Base-by-base conservation (phyloP, 495 filamentous ascomycete species). In the Tuber borchii region DNA sequence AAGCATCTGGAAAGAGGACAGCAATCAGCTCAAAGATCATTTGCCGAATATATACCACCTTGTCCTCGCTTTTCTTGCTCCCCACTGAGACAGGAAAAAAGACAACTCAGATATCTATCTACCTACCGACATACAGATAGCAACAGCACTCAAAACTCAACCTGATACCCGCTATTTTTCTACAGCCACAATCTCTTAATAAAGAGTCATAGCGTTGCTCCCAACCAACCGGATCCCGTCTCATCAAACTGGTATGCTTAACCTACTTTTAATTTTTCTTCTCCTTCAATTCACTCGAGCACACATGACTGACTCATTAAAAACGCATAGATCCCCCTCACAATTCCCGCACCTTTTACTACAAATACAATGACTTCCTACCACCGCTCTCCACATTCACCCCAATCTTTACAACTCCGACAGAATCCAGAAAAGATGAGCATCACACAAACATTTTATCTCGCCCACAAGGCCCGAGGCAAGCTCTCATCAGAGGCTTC, bases 371-470 rank as follows among this genome's bases (percentile, higher is more conserved):
- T 79, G 78, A 73, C 76, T 65, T 75, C 78, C 61, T 75, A 72
- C 70, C 39, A 75, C 74, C 70, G 45, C 34, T 61, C 78, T 71
- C 77, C 78, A 46, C 77, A 75, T 73, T 73, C 78, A 73, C 73
- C 76, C 26, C 77, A 73, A 79, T 70, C 76, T 46, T 68, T 79
- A 56, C 78, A 75, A 56, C 61, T 73, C 42, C 70, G 73, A 75
- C 78, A 79, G 65, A 75, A 68, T 70, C 65, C 78, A 45, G 71
- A 90, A 81, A 94, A 92, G 87, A 98, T 99, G 95, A 93, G 90
- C 84, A 90, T 98, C 85, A 94, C 95, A 6, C 93, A 97, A 86
- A 97, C 94, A 77, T 98, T 97, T 90, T 96, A 93, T 87, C 90
- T 98, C 80, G 95, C 96, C 83, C 93, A 96, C 88, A 93, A 93